Evolutionary conservation across 768 basidiomycete species (phyloP).

Genomic region (Tremella fuciformis): DNA sequence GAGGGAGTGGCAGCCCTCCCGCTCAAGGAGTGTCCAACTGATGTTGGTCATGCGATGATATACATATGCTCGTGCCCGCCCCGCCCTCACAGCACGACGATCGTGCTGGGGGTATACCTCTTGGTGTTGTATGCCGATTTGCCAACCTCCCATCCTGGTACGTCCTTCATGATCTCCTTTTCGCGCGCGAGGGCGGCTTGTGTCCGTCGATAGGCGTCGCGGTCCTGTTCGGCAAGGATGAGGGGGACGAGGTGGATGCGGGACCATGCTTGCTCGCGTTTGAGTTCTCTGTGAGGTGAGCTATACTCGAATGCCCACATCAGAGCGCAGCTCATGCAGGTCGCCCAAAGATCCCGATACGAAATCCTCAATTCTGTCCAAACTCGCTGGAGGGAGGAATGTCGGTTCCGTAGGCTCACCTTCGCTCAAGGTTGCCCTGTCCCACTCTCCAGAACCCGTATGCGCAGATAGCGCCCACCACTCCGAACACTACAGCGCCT

Average conservation of each 20-base stretch:
- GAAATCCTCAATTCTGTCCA: too few species aligned
- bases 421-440: conserved; percentile 84
- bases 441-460: conserved; percentile 92
- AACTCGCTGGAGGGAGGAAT: too few species aligned
- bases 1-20: too few species aligned
- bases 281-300: conserved; percentile 69
- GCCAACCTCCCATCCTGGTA: conserved; percentile 90
- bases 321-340: too few species aligned
- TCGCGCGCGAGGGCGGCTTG: conserved; percentile 76
- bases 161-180: conserved; percentile 89
- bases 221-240: conserved; percentile 88
- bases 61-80: too few species aligned
- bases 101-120: conserved; percentile 63
- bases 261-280: conserved; percentile 91
- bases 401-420: conserved; percentile 59
- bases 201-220: conserved; percentile 76
- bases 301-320: too few species aligned
- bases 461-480: conserved; percentile 77
- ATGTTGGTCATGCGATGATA: too few species aligned
- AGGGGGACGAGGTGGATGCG: conserved; percentile 90
- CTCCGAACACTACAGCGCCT: conserved; percentile 77
- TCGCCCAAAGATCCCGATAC: too few species aligned
- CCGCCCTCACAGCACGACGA: conserved; percentile 59
- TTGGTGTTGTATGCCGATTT: conserved; percentile 81
- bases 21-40: too few species aligned